A percentile compares a stretch with the other conserved stretches of the same genome.
phyloP scores from a whole-genome alignment of 2,329 filamentous ascomycete species.

The Neoscytalidium dimidiatum region DNA sequence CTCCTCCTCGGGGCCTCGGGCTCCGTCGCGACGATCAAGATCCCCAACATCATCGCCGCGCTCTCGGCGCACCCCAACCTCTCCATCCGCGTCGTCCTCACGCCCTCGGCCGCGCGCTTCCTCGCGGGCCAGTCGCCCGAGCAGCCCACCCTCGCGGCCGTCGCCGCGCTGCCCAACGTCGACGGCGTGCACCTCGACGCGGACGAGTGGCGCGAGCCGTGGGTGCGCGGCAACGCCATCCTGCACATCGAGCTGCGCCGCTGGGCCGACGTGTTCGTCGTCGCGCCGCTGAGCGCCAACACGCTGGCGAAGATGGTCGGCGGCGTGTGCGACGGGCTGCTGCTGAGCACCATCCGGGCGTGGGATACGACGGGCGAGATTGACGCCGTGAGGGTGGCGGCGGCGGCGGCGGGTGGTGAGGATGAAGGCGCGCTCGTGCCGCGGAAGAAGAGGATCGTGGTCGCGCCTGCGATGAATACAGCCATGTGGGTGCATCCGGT shows the following conservation, averaged over 20 bases:
- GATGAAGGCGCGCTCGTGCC: not conserved
- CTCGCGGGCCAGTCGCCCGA: conserved; percentile 74
- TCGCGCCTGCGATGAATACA: conserved; percentile 84
- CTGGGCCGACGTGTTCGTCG: conserved; percentile 78
- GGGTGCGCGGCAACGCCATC: conserved; percentile 77
- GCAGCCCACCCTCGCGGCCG: conserved; percentile 67
- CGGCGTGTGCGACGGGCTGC: conserved; percentile 76
- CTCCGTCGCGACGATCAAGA: conserved; percentile 87
- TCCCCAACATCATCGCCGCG: conserved; percentile 52
- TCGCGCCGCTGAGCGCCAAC: conserved; percentile 83
- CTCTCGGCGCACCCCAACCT: conserved; percentile 59
- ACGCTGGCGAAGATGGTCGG: conserved; percentile 79
- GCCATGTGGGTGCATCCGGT: conserved; percentile 88
- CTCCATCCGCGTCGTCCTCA: conserved; percentile 84
- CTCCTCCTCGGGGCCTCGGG: conserved; percentile 68
- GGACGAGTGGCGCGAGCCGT: conserved; percentile 80
- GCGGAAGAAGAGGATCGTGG: conserved; percentile 67
- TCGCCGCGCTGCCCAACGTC: conserved; percentile 67
- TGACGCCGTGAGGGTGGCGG: conserved; percentile 38
- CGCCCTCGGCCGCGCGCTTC: conserved; percentile 72
- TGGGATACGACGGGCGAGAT: conserved; percentile 77
- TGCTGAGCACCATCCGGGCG: conserved; percentile 74
- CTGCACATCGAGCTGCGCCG: conserved; percentile 86
- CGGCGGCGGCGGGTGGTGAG: not conserved
- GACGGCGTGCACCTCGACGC: conserved; percentile 79